Conservation (phyloP, 2,329 filamentous ascomycete species). For the Diplocarpon rosae region DNA sequence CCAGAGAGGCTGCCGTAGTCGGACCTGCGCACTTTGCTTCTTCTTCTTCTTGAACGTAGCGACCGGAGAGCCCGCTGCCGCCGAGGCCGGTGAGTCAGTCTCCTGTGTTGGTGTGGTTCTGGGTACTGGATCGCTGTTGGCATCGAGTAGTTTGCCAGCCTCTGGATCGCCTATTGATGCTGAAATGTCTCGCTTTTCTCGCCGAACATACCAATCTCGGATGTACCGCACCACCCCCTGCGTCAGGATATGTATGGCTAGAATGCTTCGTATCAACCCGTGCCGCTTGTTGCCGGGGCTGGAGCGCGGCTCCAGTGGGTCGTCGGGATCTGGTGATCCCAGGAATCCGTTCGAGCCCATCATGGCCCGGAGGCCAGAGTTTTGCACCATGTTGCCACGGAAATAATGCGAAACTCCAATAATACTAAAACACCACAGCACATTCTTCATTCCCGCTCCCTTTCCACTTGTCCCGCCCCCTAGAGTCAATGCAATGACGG, state of each 20-base stretch:
- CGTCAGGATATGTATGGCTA: conserved; percentile 65
- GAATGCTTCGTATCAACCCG: conserved; percentile 55
- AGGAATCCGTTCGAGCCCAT: conserved; percentile 22
- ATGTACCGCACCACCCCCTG: conserved; percentile 63
- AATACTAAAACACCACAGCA: conserved; percentile 59
- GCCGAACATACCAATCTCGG: conserved; percentile 54
- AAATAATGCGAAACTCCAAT: conserved; percentile 34
- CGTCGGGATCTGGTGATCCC: conserved; percentile 29
- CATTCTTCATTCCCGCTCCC: conserved; percentile 59
- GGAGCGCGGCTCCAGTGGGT: conserved; percentile 35
- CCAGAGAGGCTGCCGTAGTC: conserved; percentile 87
- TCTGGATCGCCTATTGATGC: conserved; percentile 49
- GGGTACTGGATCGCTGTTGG: conserved; percentile 35
- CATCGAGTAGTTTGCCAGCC: conserved; percentile 42
- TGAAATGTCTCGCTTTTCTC: conserved; percentile 44
- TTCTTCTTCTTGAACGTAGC: conserved; percentile 67
- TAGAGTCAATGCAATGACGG: conserved; percentile 83
- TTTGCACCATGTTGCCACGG: conserved; percentile 21
- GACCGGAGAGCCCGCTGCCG: conserved; percentile 27
- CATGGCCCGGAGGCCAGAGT: conserved; percentile 20
- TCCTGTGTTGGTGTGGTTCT: conserved; percentile 17
- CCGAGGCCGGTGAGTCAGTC: conserved; percentile 18
- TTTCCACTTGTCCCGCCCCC: conserved; percentile 67
- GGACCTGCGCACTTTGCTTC: conserved; percentile 83
- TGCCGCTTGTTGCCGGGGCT: conserved; percentile 45